A percentile compares a stretch with the other conserved stretches of the same genome.
These are phyloP conservation scores for Fraxinus ornus DNA, from an alignment of 305 asterid genomes.

Conservation along the genomic window DNA sequence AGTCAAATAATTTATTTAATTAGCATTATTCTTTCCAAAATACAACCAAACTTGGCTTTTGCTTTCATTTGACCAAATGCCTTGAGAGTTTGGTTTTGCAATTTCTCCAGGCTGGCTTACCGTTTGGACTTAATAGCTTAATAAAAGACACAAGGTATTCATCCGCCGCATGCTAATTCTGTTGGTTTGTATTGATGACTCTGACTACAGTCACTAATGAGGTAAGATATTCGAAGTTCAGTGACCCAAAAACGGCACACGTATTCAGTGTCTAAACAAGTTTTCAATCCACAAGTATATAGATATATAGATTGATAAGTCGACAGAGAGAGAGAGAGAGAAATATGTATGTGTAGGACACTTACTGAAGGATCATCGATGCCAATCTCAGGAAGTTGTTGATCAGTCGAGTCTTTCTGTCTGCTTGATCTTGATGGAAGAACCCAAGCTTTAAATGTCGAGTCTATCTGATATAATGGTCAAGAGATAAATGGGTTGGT, in stretches of 20 bases:
- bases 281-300: background rate
- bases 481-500: constrained; percentile 21
- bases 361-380: constrained; percentile 81
- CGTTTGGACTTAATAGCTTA: background rate
- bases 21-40: background rate
- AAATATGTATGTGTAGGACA: background rate
- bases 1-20: background rate
- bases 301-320: background rate
- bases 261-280: background rate
- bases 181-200: too few relatives aligned
- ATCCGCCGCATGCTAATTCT: background rate
- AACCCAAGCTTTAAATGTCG: constrained; percentile 75
- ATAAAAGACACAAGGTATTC: background rate
- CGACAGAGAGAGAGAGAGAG: background rate
- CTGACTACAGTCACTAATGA: background rate
- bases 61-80: background rate
- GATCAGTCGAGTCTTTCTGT: constrained; percentile 33
- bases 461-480: constrained; percentile 45
- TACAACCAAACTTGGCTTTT: background rate
- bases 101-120: background rate
- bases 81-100: background rate
- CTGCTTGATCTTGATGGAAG: constrained; percentile 45
- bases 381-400: constrained; percentile 56
- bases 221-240: background rate
- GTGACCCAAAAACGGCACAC: background rate